Conservation (phyloP, 129 eudicot genomes). For the Solidago caesia region DNA sequence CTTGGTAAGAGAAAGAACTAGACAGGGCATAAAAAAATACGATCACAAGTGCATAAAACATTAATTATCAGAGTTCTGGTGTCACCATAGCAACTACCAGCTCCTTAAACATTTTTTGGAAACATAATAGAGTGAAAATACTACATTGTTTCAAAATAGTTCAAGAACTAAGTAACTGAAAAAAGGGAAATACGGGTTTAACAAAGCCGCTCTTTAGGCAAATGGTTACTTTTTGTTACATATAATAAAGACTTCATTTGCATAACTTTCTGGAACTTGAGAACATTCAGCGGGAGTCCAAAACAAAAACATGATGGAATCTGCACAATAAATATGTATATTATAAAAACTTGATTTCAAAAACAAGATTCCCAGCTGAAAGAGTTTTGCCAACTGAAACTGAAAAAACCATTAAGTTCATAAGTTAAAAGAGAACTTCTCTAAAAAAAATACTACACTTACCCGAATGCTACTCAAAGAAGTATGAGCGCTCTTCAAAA, state of each 20-base stretch:
- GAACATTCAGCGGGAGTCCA: slow-evolving; percentile 91
- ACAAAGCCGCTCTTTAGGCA: slow-evolving; percentile 62
- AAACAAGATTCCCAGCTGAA: slow-evolving; percentile 38
- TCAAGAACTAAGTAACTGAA: slow-evolving; percentile 41
- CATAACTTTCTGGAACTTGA: slow-evolving; percentile 66
- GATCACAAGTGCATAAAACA: slow-evolving; percentile 13
- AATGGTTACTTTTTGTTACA: slow-evolving; percentile 66
- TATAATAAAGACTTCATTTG: slow-evolving; percentile 75
- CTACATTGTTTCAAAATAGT: slow-evolving; percentile 58
- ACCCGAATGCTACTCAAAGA: neutral
- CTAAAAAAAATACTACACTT: neutral
- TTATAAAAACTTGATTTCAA: slow-evolving; percentile 47
- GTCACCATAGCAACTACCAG: slow-evolving; percentile 17
- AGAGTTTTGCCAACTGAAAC: slow-evolving; percentile 31
- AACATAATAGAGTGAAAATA: slow-evolving; percentile 32
- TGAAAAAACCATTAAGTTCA: slow-evolving; percentile 21
- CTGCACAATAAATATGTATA: slow-evolving; percentile 85
- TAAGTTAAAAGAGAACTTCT: slow-evolving; percentile 11
- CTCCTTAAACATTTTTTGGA: slow-evolving; percentile 35
- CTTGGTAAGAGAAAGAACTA: neutral
- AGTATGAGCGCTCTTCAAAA: slow-evolving; percentile 1
- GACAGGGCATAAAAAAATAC: slow-evolving; percentile 1
- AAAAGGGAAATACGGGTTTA: slow-evolving; percentile 53
- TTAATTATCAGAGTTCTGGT: neutral
- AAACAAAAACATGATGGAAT: slow-evolving; percentile 86